Conservation (phyloP, 371 early-diverging fungal genomes). For the Umbelopsis sp. region DNA sequence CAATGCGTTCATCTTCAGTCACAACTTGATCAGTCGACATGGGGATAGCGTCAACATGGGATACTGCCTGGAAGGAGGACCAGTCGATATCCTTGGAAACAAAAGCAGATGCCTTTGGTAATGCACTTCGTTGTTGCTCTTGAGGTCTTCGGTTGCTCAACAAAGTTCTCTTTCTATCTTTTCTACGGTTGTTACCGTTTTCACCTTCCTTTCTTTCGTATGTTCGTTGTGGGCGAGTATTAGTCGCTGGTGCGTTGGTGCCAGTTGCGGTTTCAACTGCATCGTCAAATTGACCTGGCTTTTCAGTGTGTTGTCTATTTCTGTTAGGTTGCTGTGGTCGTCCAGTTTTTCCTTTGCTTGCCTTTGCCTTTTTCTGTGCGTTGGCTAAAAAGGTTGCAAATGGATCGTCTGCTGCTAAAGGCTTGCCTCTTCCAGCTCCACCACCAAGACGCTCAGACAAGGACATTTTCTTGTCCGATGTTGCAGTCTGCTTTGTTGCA, state of each 20-base stretch:
- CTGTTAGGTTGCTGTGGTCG: conserved; percentile 19
- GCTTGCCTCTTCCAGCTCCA: conserved; percentile 47
- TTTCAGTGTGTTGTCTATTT: conserved; percentile 24
- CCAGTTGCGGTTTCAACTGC: conserved; percentile 18
- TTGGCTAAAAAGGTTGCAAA: conserved; percentile 39
- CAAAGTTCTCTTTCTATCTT: conserved; percentile 19
- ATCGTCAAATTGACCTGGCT: conserved; percentile 36
- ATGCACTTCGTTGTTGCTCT: conserved; percentile 27
- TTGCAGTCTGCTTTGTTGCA: not conserved
- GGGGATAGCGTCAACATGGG: conserved; percentile 3
- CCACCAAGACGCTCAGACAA: conserved; percentile 37
- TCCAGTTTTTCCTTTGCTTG: conserved; percentile 22
- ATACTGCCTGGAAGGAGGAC: conserved; percentile 30
- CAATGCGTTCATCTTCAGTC: conserved; percentile 21
- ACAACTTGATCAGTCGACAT: conserved; percentile 2
- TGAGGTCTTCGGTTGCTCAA: conserved; percentile 20
- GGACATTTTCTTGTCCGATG: not conserved
- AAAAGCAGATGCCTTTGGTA: conserved; percentile 43
- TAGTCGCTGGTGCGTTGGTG: not conserved
- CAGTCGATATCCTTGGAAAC: conserved; percentile 53
- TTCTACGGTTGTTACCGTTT: conserved; percentile 16
- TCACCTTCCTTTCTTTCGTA: conserved; percentile 18
- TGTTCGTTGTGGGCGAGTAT: conserved; percentile 21
- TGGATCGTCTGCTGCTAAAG: conserved; percentile 33
- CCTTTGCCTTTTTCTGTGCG: conserved; percentile 19